Conservation (phyloP, 495 filamentous ascomycete species). For the Viridothelium virens region DNA sequence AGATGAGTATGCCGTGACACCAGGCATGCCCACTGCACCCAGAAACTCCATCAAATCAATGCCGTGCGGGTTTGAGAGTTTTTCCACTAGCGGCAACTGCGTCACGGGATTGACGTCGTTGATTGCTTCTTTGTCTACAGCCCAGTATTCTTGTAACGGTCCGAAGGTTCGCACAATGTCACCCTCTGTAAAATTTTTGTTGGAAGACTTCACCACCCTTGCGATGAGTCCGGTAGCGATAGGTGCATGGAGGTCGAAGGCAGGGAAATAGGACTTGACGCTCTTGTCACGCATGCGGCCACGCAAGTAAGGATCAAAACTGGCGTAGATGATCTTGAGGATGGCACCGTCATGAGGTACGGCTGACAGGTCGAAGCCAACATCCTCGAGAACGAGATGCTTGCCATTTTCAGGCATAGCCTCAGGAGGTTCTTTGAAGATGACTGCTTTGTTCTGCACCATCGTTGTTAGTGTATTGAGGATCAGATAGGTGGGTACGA, state of each 20-base stretch:
- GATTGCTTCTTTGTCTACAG: constrained; percentile 31
- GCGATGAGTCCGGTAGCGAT: constrained; percentile 51
- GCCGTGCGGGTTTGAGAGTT: constrained; percentile 51
- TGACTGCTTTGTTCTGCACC: not conserved
- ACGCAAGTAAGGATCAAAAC: not conserved
- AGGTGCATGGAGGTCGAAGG: constrained; percentile 50
- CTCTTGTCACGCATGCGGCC: constrained; percentile 41
- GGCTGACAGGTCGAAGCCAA: not conserved
- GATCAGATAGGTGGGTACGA: not conserved
- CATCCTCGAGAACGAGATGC: not conserved
- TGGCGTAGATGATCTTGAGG: not conserved
- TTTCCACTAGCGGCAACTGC: constrained; percentile 24
- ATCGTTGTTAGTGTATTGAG: not conserved
- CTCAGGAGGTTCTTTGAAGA: not conserved
- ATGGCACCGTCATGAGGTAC: not conserved
- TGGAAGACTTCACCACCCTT: constrained; percentile 60
- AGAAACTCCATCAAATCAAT: constrained; percentile 58
- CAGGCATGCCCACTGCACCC: constrained; percentile 82
- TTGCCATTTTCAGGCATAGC: not conserved
- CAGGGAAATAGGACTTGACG: constrained; percentile 55
- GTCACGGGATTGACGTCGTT: constrained; percentile 28
- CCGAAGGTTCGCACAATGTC: constrained; percentile 57
- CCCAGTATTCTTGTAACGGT: constrained; percentile 56
- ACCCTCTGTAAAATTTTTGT: constrained; percentile 52
- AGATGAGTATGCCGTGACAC: constrained; percentile 72